Percentiles rank a stretch among this genome's conserved stretches.
Conservation (phyloP, 768 basidiomycete species). For the Pleurotus platypus region DNA sequence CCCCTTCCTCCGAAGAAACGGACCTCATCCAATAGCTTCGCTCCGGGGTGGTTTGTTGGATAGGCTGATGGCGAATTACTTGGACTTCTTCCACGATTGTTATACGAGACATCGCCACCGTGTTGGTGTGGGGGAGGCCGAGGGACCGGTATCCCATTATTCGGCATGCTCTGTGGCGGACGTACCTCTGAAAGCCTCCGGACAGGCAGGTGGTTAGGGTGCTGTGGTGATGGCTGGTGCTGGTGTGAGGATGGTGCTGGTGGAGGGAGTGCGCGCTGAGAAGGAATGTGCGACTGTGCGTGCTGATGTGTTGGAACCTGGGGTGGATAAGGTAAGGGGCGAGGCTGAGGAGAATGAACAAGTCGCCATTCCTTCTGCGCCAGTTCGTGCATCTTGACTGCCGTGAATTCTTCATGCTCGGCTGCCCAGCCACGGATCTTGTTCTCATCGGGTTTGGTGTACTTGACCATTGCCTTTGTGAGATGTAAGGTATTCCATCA, state of each 20-base stretch:
- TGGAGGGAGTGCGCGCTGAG: constrained; percentile 9
- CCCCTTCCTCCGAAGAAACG: constrained; percentile 19
- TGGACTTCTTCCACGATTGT: constrained; percentile 14
- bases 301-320: constrained; percentile 13
- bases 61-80: constrained; percentile 11
- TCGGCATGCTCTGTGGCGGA: not conserved
- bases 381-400: constrained; percentile 52
- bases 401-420: constrained; percentile 67
- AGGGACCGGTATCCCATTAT: constrained; percentile 17
- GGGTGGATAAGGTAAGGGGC: not conserved
- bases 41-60: constrained; percentile 25
- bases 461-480: constrained; percentile 62
- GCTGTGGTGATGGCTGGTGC: constrained; percentile 16
- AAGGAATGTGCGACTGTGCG: constrained; percentile 13
- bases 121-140: constrained; percentile 27
- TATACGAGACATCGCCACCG: constrained; percentile 17
- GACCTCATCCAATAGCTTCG: constrained; percentile 32
- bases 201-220: not conserved
- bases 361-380: constrained; percentile 31
- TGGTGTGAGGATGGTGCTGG: constrained; percentile 29
- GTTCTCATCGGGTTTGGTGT: constrained; percentile 53
- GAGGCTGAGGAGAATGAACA: constrained; percentile 17
- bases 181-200: constrained; percentile 4
- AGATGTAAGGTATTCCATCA: constrained; percentile 11
- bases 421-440: constrained; percentile 54